Evolutionary conservation across 2,329 filamentous ascomycete species (phyloP), one percentile per base, ranked within the genome.

Genomic region (Ophiostoma himal-ulmi): DNA sequence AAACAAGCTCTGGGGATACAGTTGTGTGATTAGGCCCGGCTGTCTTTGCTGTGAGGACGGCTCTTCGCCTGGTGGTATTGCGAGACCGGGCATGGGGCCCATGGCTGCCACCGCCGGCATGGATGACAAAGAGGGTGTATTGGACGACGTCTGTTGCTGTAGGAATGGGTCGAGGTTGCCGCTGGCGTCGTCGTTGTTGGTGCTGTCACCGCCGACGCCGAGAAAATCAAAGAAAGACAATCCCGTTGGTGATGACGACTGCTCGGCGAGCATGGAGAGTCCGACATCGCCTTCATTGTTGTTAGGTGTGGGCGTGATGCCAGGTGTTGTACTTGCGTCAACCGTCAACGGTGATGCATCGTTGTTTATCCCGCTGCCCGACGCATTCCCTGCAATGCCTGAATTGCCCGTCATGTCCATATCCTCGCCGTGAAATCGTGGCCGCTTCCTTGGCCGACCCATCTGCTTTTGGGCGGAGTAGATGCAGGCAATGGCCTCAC

Each of bases 401-500:
- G 36, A 8, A 37, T 10, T 37, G 5, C 41, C 4, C 14, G 17
- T 36, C 5, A 26, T 13, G 11, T 60, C 30, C 2, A 30, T 36
- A 8, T 70, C 69, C 30, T 68, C 69, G 11, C 44, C 54, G 8
- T 68, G 66, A 8, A 70, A 30, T 74, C 70, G 71, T 74, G 74
- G 67, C 30, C 85, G 81, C 78, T 90, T 90, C 70, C 87, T 81
- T 30, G 88, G 88, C 60, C 88, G 82, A 4, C 88, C 88, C 88
- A 90, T 90, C 57, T 81, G 86, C 78, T 90, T 90, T 76, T 89
- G 88, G 14, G 83, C 80, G 8, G 87, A 89, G 78, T 89, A 90
- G 73, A 86, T 81, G 75, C 88, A 90, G 60, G 72, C 70, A 60
- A 89, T 83, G 71, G 81, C 82, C 74, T 90, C 88, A 70, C 81